A percentile compares a stretch with the other conserved stretches of the same genome.
phyloP scores from a whole-genome alignment of 257 asterid genomes.

The Lycium ferocissimum region DNA sequence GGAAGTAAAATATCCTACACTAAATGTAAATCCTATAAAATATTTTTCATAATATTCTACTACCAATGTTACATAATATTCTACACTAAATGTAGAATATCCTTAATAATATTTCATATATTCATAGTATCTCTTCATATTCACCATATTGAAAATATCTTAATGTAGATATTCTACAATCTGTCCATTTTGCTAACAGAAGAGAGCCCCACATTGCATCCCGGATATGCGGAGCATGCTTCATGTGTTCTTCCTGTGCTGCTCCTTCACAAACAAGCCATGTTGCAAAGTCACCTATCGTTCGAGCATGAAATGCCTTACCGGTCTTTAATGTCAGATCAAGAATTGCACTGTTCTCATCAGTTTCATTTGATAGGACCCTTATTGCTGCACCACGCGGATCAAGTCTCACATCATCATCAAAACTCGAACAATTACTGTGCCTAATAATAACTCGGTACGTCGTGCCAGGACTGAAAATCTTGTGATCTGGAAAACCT shows the following conservation, averaged over 20 bases:
- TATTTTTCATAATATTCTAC: too few relatives aligned
- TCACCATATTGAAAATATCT: too few relatives aligned
- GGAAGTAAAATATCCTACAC: too few relatives aligned
- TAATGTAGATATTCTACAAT: too few relatives aligned
- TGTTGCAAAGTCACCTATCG: conserved; percentile 69
- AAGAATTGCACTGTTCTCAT: conserved; percentile 44
- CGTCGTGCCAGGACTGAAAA: conserved; percentile 51
- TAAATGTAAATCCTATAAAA: too few relatives aligned
- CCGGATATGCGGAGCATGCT: conserved; percentile 60
- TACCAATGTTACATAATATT: too few relatives aligned
- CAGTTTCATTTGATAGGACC: conserved; percentile 44
- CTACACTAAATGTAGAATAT: too few relatives aligned
- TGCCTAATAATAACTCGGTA: conserved; percentile 59
- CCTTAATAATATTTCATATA: too few relatives aligned
- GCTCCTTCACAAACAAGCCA: conserved; percentile 75
- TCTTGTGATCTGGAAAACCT: conserved; percentile 54
- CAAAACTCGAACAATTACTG: conserved; percentile 72
- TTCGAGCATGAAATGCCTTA: conserved; percentile 67
- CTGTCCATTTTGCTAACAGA: too few relatives aligned
- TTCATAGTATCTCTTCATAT: too few relatives aligned
- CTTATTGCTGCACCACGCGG: conserved; percentile 73
- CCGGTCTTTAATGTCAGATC: conserved; percentile 72
- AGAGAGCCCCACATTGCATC: conserved; percentile 78
- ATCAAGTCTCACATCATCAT: conserved; percentile 70
- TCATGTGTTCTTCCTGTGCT: conserved; percentile 69